Base-by-base conservation (phyloP, 352 stramenopile genomes). In the Pythium monospermum region DNA sequence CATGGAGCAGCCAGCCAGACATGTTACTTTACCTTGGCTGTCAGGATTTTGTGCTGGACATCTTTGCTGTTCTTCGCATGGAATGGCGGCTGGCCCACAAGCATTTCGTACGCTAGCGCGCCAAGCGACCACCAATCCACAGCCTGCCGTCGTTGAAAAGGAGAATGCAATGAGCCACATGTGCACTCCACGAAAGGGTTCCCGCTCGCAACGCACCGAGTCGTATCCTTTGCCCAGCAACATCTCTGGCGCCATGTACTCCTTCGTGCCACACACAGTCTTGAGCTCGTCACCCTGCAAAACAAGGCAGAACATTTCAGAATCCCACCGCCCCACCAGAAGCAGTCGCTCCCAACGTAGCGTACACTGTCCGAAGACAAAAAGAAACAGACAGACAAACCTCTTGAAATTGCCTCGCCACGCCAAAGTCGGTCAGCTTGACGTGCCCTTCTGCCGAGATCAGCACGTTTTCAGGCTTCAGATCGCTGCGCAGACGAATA, bases 391-490 rank as follows among this genome's bases (percentile, higher is more conserved):
- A 1, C 27, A 12, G 28, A 40, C 48, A 10, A 26, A 73, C 70
- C 50, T 87, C 72, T 40, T 71, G 52, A 19, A 76, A 84, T 31
- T 90, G 65, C 23, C 88, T 89, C 4, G 86, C 79, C 19, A 97
- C 59, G 4, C 91, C 91, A 64, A 98, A 97, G 59, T 98, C 91
- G 1, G 85, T 93, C 22, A 98, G 52, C 44, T 94, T 95, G 40
- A 97, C 67, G 55, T 96, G 77, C 0, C 91, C 91, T 55, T 94
- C 65, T n/a, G 69, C 65, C 40, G 88, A 89, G 44, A 98, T 80
- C 21, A 98, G 68, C 37, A 98, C 78, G 54, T 97, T 97, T 67
- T 96, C 85, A 8, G 88, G 88, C 57, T 97, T 97, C 23, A 97
- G 56, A 46, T 97, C 88, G 4, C 78, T 89, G 40, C 4, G n/a